phyloP scores from a whole-genome alignment of 768 basidiomycete genomes.

The Hysterangium stoloniferum region DNA sequence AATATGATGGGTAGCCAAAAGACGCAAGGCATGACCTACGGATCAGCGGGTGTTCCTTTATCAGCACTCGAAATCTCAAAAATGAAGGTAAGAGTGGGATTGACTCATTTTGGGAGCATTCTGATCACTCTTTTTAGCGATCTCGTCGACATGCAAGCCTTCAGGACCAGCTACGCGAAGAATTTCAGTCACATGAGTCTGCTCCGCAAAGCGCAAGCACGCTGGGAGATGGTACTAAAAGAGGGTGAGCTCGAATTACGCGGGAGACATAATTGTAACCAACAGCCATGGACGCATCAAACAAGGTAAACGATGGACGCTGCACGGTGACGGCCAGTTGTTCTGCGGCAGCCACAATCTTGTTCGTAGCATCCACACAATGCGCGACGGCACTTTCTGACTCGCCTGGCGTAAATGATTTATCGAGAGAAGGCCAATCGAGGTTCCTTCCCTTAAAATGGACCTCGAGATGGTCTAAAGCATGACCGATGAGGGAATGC shows the following conservation, averaged over 20 bases:
- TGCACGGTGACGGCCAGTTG: background rate
- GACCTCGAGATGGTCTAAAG: no score
- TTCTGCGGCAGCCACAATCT: background rate
- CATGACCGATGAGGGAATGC: no score
- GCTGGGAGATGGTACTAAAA: constrained; percentile 11
- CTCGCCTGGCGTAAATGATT: background rate
- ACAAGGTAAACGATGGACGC: background rate
- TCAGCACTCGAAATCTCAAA: no score
- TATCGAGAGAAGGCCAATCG: background rate
- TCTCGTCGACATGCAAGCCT: constrained; percentile 21
- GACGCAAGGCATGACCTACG: constrained; percentile 67
- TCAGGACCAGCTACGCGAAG: constrained; percentile 14
- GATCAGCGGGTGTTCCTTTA: no score
- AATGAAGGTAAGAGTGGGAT: no score
- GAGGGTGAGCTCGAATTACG: no score
- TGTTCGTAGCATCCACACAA: background rate
- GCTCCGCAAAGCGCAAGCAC: constrained; percentile 9
- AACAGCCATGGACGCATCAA: no score
- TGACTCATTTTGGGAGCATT: no score
- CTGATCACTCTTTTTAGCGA: no score
- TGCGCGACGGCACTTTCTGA: background rate
- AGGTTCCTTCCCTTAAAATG: background rate
- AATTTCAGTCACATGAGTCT: constrained; percentile 13
- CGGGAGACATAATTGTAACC: no score
- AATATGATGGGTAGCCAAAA: constrained; percentile 74